A percentile compares a stretch with the other conserved stretches of the same genome.
Evolutionary conservation across 2,329 filamentous ascomycete species (phyloP).

Genomic region (Aspergillus quadrilineatus): DNA sequence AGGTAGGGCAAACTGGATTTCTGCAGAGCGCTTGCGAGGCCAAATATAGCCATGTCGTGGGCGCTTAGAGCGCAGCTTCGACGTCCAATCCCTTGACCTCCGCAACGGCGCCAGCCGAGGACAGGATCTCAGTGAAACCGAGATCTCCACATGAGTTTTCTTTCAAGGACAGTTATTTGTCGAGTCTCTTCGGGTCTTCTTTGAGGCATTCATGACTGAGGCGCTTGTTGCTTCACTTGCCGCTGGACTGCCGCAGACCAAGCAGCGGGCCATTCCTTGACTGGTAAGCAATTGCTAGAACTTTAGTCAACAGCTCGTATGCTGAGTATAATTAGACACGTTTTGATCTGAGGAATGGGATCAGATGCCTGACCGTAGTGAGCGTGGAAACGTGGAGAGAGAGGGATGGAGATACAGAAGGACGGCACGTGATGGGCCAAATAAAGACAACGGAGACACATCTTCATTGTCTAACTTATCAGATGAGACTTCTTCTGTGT

Average conservation of each 20-base stretch:
- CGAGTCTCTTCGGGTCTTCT: constrained; percentile 3
- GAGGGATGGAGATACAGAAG: not conserved
- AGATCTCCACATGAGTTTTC: not conserved
- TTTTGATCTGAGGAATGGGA: not conserved
- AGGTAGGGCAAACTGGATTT: constrained; percentile 6
- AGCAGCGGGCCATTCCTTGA: not conserved
- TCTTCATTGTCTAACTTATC: not conserved
- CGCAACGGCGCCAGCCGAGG: not conserved
- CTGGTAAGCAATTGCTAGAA: constrained; percentile 7
- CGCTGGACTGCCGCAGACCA: constrained; percentile 9
- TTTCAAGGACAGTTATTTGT: not conserved
- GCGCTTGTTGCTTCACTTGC: constrained; percentile 19
- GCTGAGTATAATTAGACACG: constrained; percentile 3
- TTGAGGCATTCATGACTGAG: constrained; percentile 5
- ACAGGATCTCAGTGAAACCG: constrained; percentile 9
- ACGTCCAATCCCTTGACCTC: constrained; percentile 25
- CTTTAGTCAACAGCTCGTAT: not conserved
- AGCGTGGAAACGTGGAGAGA: not conserved
- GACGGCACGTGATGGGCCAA: not conserved
- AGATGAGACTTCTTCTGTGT: not conserved
- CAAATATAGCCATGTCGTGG: constrained; percentile 29
- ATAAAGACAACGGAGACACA: not conserved
- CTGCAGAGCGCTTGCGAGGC: constrained; percentile 20
- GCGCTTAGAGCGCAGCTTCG: constrained; percentile 28
- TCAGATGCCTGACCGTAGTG: not conserved